phyloP scores from a whole-genome alignment of 352 stramenopile genomes.

The Phytophthora litchii region DNA sequence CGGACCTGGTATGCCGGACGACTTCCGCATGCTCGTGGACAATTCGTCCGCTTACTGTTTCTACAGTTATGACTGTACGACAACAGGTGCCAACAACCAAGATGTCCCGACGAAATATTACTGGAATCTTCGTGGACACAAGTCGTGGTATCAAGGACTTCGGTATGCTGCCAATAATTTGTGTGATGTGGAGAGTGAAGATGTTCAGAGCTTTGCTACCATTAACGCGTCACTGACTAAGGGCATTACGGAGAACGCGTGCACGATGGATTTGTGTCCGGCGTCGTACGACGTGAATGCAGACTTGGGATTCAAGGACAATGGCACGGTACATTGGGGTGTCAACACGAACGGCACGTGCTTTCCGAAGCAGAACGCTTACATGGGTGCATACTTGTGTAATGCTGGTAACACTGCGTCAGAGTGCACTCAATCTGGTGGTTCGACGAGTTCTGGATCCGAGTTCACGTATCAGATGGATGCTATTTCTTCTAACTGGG shows the following conservation, averaged over 20 bases:
- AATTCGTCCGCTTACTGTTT: constrained; percentile 43
- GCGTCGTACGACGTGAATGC: constrained; percentile 72
- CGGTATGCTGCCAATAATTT: constrained; percentile 68
- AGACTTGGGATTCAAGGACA: constrained; percentile 49
- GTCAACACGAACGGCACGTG: constrained; percentile 58
- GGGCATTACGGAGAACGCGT: constrained; percentile 62
- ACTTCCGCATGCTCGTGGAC: constrained; percentile 50
- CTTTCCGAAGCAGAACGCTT: constrained; percentile 55
- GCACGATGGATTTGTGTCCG: constrained; percentile 46
- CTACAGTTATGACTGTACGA: constrained; percentile 51
- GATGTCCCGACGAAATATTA: constrained; percentile 55
- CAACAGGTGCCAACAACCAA: constrained; percentile 47
- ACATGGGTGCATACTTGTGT: constrained; percentile 56
- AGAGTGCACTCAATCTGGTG: constrained; percentile 32
- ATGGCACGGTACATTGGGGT: constrained; percentile 39
- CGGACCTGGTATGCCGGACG: constrained; percentile 62
- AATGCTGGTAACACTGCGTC: constrained; percentile 44
- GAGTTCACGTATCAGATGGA: constrained; percentile 85
- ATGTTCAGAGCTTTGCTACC: constrained; percentile 46
- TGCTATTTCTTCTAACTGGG: constrained; percentile 90
- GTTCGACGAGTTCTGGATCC: constrained; percentile 26
- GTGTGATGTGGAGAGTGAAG: constrained; percentile 31
- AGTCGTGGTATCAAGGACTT: constrained; percentile 76
- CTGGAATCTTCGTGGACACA: constrained; percentile 53
- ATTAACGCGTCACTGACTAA: constrained; percentile 48